These are phyloP conservation scores for Triticum urartu DNA, from an alignment of 176 grass and related monocot species.

Conservation along the genomic window DNA sequence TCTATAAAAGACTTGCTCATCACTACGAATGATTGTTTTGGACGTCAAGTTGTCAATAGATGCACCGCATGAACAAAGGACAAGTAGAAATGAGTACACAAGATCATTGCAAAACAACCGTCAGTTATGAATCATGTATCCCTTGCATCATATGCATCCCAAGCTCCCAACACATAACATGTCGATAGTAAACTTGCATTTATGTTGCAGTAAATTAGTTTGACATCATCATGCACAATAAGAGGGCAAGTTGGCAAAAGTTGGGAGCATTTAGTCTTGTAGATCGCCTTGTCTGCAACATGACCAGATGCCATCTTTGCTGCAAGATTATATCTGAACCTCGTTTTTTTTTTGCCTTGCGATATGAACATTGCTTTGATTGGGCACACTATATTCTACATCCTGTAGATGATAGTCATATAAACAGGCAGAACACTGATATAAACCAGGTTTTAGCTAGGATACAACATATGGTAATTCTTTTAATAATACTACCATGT, in stretches of 20 bases:
- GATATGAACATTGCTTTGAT: not conserved
- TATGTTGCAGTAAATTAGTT: not conserved
- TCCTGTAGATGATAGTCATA: not conserved
- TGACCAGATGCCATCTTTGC: not conserved
- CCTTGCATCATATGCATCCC: slow-evolving; percentile 18
- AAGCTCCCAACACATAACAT: slow-evolving; percentile 13
- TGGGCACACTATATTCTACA: not conserved
- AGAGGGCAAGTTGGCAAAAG: not conserved
- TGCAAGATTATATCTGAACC: not conserved
- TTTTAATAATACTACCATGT: not conserved
- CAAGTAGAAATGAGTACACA: slow-evolving; percentile 33
- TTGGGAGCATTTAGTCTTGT: not conserved
- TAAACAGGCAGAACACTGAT: not conserved
- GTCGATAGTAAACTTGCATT: not conserved
- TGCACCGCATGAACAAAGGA: slow-evolving; percentile 16
- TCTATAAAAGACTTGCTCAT: not conserved
- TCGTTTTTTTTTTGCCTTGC: not conserved
- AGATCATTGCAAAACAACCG: slow-evolving; percentile 31
- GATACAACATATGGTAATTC: not conserved
- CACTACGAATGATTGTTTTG: slow-evolving; percentile 22
- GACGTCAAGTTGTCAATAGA: slow-evolving; percentile 32
- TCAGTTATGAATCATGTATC: slow-evolving; percentile 12
- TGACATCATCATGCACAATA: not conserved
- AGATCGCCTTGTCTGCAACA: not conserved
- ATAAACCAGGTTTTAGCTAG: not conserved